Evolutionary conservation across 2,329 filamentous ascomycete species (phyloP).

Genomic region (Harringtonia lauricola): DNA sequence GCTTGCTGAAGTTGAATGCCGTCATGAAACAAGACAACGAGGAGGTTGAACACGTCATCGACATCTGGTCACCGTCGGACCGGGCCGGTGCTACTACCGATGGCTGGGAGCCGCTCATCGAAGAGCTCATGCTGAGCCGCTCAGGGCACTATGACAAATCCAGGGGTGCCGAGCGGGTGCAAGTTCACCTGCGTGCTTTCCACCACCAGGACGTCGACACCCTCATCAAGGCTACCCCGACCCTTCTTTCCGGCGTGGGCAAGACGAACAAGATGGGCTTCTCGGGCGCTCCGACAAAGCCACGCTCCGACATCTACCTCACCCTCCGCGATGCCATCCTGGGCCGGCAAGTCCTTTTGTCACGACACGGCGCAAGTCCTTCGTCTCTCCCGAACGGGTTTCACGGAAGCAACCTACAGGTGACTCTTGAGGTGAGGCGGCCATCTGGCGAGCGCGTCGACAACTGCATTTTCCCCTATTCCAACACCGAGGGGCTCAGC

Average conservation of each 20-base stretch:
- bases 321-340: conserved; percentile 73
- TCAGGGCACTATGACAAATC: conserved; percentile 68
- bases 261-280: conserved; percentile 88
- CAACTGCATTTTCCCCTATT: conserved; percentile 76
- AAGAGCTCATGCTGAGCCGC: conserved; percentile 60
- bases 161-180: conserved; percentile 61
- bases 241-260: conserved; percentile 67
- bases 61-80: conserved; percentile 60
- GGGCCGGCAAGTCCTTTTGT: conserved; percentile 61
- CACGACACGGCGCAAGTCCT: conserved; percentile 60
- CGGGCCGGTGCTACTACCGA: conserved; percentile 35
- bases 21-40: conserved; percentile 61
- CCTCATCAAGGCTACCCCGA: conserved; percentile 79
- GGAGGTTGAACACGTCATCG: conserved; percentile 65
- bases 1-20: conserved; percentile 63
- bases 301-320: conserved; percentile 89
- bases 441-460: conserved; percentile 72
- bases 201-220: conserved; percentile 64
- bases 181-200: conserved; percentile 71
- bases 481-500: conserved; percentile 66
- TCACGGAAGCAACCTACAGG: conserved; percentile 65
- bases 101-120: conserved; percentile 64
- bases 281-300: conserved; percentile 77
- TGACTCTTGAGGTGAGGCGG: conserved; percentile 81
- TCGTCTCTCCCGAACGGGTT: conserved; percentile 53